Percentiles rank a stretch among this genome's conserved stretches.
These are phyloP conservation scores for Cladosporium sphaerospermum DNA, from an alignment of 2,329 filamentous ascomycete genomes.

Conservation along the genomic window DNA sequence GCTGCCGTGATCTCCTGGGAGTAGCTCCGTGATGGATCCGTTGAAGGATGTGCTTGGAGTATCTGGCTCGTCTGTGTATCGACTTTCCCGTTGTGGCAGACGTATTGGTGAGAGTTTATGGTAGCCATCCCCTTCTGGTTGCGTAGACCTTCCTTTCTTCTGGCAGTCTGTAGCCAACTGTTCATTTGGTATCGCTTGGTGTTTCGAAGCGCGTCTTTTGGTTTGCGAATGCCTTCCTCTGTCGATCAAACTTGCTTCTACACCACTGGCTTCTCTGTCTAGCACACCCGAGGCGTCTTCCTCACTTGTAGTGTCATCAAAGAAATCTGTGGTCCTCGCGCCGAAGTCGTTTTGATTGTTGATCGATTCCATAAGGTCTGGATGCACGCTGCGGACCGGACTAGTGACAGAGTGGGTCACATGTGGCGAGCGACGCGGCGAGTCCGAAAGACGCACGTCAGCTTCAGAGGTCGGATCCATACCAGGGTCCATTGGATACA, in stretches of 20 bases:
- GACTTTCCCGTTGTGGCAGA: not conserved
- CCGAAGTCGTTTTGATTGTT: slow-evolving; percentile 26
- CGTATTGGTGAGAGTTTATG: slow-evolving; percentile 20
- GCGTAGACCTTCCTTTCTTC: slow-evolving; percentile 8
- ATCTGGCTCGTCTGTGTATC: slow-evolving; percentile 6
- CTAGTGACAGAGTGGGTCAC: slow-evolving; percentile 27
- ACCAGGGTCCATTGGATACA: slow-evolving; percentile 2
- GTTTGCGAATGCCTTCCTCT: slow-evolving; percentile 15
- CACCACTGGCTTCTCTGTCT: slow-evolving; percentile 10
- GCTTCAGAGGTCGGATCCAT: not conserved
- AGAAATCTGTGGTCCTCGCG: slow-evolving; percentile 29
- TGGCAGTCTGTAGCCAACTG: slow-evolving; percentile 19
- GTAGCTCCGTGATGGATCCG: slow-evolving; percentile 25
- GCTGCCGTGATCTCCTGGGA: slow-evolving; percentile 13
- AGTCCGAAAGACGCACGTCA: slow-evolving; percentile 25
- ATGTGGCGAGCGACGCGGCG: slow-evolving; percentile 29
- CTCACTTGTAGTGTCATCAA: slow-evolving; percentile 26
- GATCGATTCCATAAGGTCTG: slow-evolving; percentile 28
- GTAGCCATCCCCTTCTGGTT: slow-evolving; percentile 19
- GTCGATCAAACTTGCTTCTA: slow-evolving; percentile 11
- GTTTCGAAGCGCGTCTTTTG: slow-evolving; percentile 16
- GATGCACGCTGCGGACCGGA: slow-evolving; percentile 31
- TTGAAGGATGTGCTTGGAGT: slow-evolving; percentile 22
- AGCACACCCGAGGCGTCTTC: slow-evolving; percentile 5
- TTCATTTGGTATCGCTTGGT: slow-evolving; percentile 14